Evolutionary conservation across 2,329 filamentous ascomycete species (phyloP).

Genomic region (Didymella glomerata): DNA sequence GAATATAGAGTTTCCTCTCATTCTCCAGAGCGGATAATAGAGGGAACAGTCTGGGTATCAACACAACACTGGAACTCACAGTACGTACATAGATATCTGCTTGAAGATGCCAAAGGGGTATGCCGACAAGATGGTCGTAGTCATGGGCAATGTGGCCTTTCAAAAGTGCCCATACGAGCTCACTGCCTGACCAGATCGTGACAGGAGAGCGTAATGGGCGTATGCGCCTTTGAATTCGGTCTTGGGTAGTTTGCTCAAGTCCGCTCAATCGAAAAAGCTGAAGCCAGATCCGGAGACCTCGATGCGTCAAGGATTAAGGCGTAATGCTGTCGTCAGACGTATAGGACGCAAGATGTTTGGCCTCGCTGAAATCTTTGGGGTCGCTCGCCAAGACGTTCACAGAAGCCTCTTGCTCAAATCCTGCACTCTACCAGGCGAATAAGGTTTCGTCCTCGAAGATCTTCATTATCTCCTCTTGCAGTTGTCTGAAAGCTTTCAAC

Average conservation of each 20-base stretch:
- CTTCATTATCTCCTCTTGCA: conserved; percentile 40
- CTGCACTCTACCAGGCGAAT: conserved; percentile 28
- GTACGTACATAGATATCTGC: background rate
- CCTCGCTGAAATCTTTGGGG: conserved; percentile 23
- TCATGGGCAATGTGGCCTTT: conserved; percentile 14
- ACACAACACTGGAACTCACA: no score
- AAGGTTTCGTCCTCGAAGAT: conserved; percentile 29
- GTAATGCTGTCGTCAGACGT: conserved; percentile 16
- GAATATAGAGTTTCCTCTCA: no score
- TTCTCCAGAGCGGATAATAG: no score
- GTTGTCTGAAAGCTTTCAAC: conserved; percentile 23
- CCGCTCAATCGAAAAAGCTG: background rate
- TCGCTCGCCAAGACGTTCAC: conserved; percentile 22
- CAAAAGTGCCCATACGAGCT: conserved; percentile 18
- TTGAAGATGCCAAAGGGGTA: conserved; percentile 3
- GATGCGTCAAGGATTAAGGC: conserved; percentile 26
- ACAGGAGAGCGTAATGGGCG: conserved; percentile 20
- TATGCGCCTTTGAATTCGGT: background rate
- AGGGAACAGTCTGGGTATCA: no score
- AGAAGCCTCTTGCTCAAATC: conserved; percentile 10
- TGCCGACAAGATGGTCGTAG: no score
- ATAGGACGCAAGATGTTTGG: conserved; percentile 18
- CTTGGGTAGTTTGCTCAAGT: background rate
- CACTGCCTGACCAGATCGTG: conserved; percentile 18
- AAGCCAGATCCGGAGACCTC: conserved; percentile 24